Conservation (phyloP, 2,329 filamentous ascomycete genomes). For the Verticillium klebahnii region DNA sequence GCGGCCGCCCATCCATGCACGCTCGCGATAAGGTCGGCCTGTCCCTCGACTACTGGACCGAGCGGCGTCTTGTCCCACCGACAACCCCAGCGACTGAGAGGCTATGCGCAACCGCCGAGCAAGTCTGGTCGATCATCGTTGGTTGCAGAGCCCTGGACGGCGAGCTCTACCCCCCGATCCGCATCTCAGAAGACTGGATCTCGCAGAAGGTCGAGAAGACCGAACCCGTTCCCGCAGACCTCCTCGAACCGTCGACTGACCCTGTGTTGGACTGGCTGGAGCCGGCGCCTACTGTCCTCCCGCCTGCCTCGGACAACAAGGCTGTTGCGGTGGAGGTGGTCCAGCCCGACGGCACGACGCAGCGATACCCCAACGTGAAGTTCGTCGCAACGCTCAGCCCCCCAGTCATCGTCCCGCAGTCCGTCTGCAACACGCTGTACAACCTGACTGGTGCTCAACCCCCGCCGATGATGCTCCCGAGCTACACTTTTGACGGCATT, state of each 20-base stretch:
- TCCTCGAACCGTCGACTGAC: conserved; percentile 26
- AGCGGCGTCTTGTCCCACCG: conserved; percentile 44
- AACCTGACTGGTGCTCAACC: conserved; percentile 46
- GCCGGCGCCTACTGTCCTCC: conserved; percentile 60
- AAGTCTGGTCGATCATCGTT: conserved; percentile 63
- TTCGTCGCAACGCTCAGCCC: conserved; percentile 74
- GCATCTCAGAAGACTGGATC: conserved; percentile 72
- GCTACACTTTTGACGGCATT: conserved; percentile 51
- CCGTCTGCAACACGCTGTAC: conserved; percentile 59
- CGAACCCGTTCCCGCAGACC: conserved; percentile 38
- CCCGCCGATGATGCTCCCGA: conserved; percentile 31
- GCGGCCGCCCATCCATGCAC: conserved; percentile 70
- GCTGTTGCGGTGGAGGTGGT: conserved; percentile 50
- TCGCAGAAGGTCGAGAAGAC: conserved; percentile 60
- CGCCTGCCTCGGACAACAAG: conserved; percentile 37
- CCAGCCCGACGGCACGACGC: conserved; percentile 35
- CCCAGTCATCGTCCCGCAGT: conserved; percentile 64
- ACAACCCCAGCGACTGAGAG: conserved; percentile 28
- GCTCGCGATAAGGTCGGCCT: conserved; percentile 62
- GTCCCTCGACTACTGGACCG: conserved; percentile 74
- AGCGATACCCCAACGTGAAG: conserved; percentile 63
- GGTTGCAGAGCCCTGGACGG: conserved; percentile 52
- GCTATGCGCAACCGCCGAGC: conserved; percentile 35
- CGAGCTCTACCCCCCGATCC: conserved; percentile 52
- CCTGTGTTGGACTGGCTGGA: conserved; percentile 66